These are phyloP conservation scores for Aethionema arabicum DNA, from an alignment of 345 rosid species.

Conservation along the genomic window DNA sequence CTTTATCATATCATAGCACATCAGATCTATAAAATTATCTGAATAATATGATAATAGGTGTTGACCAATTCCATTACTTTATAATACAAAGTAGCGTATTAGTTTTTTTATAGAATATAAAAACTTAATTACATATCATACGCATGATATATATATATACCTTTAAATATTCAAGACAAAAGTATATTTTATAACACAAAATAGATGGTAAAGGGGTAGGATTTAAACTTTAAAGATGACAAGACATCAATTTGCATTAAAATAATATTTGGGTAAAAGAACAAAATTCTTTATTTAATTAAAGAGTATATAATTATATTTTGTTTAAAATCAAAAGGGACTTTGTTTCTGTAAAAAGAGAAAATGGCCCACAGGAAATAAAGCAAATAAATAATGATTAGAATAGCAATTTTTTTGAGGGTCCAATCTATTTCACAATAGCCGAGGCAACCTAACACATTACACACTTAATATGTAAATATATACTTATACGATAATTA, in stretches of 20 bases:
- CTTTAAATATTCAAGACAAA: too few relatives aligned
- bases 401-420: conserved; percentile 20
- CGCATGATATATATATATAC: not conserved
- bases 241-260: conserved; percentile 34
- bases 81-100: conserved; percentile 2
- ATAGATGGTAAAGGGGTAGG: conserved; percentile 14
- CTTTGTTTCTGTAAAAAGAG: conserved; percentile 32
- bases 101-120: conserved; percentile 7
- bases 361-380: conserved; percentile 32
- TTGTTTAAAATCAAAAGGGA: conserved; percentile 22
- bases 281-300: not conserved
- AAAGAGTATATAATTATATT: not conserved
- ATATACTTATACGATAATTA: not conserved
- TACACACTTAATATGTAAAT: conserved; percentile 20
- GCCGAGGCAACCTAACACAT: conserved; percentile 38
- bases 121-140: not conserved
- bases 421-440: conserved; percentile 34
- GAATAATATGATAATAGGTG: not conserved
- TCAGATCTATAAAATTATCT: too few relatives aligned
- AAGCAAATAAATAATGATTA: conserved; percentile 20
- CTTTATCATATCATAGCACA: too few relatives aligned
- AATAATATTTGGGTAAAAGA: conserved; percentile 23
- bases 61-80: conserved; percentile 25
- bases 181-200: too few relatives aligned
- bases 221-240: conserved; percentile 32